Conservation (phyloP, 257 asterid genomes). For the Mentha longifolia region DNA sequence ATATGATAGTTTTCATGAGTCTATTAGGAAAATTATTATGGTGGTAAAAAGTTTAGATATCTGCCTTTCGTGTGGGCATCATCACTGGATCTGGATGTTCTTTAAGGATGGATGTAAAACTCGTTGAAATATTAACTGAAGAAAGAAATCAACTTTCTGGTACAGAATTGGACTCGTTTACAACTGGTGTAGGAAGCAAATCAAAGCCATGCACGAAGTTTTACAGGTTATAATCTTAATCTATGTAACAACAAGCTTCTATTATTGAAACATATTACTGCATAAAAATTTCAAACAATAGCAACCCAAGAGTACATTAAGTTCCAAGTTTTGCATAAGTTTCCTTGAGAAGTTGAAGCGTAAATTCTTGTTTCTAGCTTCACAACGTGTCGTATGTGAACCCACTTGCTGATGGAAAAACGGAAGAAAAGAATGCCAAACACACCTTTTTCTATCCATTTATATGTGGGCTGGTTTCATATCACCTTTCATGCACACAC, state of each 20-base stretch:
- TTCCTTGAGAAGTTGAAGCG: conserved; percentile 20
- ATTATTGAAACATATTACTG: conserved; percentile 10
- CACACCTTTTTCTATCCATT: neutral
- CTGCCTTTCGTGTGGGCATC: conserved; percentile 17
- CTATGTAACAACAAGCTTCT: conserved; percentile 49
- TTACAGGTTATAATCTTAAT: conserved; percentile 98
- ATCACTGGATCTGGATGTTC: conserved; percentile 14
- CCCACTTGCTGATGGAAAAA: neutral
- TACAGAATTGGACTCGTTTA: conserved; percentile 88
- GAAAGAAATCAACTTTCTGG: conserved; percentile 66
- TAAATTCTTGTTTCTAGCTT: neutral
- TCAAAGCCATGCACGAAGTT: conserved; percentile 99
- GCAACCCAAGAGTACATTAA: neutral
- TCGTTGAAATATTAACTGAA: conserved; percentile 49
- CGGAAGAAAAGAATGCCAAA: neutral
- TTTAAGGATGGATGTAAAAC: conserved; percentile 30
- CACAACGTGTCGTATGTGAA: neutral
- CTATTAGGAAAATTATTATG: neutral
- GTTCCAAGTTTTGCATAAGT: neutral
- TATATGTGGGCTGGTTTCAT: neutral
- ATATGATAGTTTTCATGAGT: neutral
- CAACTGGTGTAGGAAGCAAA: conserved; percentile 99
- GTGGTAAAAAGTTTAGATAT: neutral
- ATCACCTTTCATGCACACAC: neutral
- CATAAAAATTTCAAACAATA: neutral